Evolutionary conservation across 441 rosid species (phyloP).

Genomic region (California macrophylla): DNA sequence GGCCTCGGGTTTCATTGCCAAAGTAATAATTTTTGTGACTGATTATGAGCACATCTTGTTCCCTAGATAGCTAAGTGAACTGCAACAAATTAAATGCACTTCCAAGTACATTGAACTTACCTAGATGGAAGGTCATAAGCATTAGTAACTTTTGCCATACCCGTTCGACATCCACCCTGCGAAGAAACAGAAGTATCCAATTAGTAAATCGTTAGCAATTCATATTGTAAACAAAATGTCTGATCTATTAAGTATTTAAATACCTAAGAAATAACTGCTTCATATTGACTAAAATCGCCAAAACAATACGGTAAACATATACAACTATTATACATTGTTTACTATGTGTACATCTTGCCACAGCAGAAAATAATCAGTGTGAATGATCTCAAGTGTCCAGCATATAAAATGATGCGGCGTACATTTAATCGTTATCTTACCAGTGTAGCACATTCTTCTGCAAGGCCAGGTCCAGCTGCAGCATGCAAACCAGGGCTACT

Average conservation of each 20-base stretch:
- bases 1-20: not conserved
- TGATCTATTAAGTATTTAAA: not conserved
- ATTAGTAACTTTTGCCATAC: slow-evolving; percentile 93
- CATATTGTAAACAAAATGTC: not conserved
- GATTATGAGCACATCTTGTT: not conserved
- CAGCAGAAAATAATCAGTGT: not conserved
- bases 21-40: not conserved
- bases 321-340: not conserved
- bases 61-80: slow-evolving; percentile 6
- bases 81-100: not conserved
- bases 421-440: slow-evolving; percentile 31
- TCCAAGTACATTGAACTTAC: slow-evolving; percentile 30
- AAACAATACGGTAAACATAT: not conserved
- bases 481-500: slow-evolving; percentile 92
- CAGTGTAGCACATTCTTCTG: slow-evolving; percentile 90
- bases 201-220: not conserved
- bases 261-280: not conserved
- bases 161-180: slow-evolving; percentile 97
- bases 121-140: slow-evolving; percentile 98
- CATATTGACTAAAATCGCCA: not conserved
- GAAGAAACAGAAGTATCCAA: slow-evolving; percentile 22
- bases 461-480: slow-evolving; percentile 96
- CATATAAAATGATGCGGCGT: no score
- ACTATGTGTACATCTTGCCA: not conserved
- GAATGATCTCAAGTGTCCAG: no score